Percentiles rank a stretch among this genome's conserved stretches.
These are phyloP conservation scores for Acacia melanoxylon DNA, from an alignment of 306 rosid species.

Conservation along the genomic window DNA sequence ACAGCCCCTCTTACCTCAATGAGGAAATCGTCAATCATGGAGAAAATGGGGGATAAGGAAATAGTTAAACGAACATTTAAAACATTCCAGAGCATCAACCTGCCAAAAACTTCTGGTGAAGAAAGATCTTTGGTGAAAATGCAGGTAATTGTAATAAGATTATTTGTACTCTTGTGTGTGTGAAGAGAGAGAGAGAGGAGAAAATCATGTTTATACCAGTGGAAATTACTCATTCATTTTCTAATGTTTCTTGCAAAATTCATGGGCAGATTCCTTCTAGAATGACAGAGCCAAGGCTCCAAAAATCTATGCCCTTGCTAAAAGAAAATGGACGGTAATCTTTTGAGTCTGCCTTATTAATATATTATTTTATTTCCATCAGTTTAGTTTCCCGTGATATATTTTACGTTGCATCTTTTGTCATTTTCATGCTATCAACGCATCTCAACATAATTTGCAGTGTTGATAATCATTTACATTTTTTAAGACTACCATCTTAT, in stretches of 20 bases:
- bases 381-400: background rate
- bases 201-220: background rate
- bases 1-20: constrained; percentile 40
- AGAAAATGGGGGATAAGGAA: constrained; percentile 84
- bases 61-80: constrained; percentile 77
- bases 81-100: constrained; percentile 69
- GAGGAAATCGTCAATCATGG: constrained; percentile 71
- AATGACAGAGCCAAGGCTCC: constrained; percentile 48
- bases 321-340: constrained; percentile 63
- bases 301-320: constrained; percentile 37
- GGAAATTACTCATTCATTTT: background rate
- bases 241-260: constrained; percentile 9
- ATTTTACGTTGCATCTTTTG: background rate
- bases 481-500: background rate
- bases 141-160: constrained; percentile 42
- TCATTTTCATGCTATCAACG: background rate
- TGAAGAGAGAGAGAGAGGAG: background rate
- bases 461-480: background rate
- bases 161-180: background rate
- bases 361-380: constrained; percentile 1
- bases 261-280: constrained; percentile 48
- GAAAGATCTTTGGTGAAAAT: constrained; percentile 45
- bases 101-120: constrained; percentile 42
- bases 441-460: background rate
- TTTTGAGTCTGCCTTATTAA: constrained; percentile 18